phyloP scores from a whole-genome alignment of 805 yeast genomes.

The Maudiozyma saulgeensis region DNA sequence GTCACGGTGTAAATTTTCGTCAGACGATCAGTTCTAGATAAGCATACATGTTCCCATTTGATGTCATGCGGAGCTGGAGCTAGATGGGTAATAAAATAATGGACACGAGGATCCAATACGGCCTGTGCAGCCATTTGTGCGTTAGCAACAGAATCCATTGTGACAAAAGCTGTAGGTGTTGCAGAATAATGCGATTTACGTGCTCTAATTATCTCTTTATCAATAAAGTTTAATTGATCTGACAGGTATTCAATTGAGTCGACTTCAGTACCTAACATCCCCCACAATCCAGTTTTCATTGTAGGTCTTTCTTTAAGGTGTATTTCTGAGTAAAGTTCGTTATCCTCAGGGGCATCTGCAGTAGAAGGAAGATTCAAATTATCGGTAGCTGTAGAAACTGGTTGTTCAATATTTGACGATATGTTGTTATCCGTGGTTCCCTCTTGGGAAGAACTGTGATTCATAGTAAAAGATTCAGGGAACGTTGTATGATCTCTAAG shows the following conservation, averaged over 20 bases:
- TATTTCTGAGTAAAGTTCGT: conserved; percentile 20
- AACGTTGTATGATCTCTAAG: conserved; percentile 15
- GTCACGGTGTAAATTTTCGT: conserved; percentile 38
- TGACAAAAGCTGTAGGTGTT: conserved; percentile 85
- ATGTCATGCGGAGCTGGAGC: conserved; percentile 97
- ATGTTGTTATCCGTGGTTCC: background rate
- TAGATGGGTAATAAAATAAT: conserved; percentile 65
- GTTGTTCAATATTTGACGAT: too few species aligned
- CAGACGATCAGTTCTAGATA: conserved; percentile 65
- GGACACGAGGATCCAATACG: conserved; percentile 80
- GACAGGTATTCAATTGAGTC: conserved; percentile 79
- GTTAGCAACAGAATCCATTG: conserved; percentile 89
- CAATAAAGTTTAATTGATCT: conserved; percentile 56
- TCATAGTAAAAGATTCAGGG: conserved; percentile 19
- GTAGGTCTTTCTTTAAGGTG: conserved; percentile 46
- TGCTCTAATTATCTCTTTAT: conserved; percentile 56
- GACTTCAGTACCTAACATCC: conserved; percentile 55
- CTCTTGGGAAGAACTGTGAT: background rate
- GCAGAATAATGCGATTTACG: conserved; percentile 65
- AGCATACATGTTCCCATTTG: conserved; percentile 82
- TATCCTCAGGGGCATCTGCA: conserved; percentile 10
- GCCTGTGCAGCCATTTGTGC: conserved; percentile 98
- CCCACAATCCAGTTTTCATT: conserved; percentile 49
- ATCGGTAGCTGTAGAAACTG: too few species aligned
- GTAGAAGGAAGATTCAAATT: too few species aligned